Percentiles rank a stretch among this genome's conserved stretches.
These are phyloP conservation scores for Colletotrichum sojae DNA, from an alignment of 2,329 filamentous ascomycete genomes.

Conservation along the genomic window DNA sequence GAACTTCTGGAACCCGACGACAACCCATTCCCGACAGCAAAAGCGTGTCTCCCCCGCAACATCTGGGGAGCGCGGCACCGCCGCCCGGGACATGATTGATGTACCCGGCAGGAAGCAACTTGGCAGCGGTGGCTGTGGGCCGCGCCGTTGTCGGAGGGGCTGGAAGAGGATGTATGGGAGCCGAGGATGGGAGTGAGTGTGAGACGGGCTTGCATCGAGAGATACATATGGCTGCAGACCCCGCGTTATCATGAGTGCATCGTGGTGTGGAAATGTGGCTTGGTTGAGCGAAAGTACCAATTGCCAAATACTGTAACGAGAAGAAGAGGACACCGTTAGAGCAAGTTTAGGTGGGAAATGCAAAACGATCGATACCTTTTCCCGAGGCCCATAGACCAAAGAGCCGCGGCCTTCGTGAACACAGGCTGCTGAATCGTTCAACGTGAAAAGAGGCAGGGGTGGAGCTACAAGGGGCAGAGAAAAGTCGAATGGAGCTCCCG, in stretches of 20 bases:
- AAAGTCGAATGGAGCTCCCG: slow-evolving; percentile 33
- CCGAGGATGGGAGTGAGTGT: slow-evolving; percentile 1
- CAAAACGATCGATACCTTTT: neutral
- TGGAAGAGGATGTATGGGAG: slow-evolving; percentile 4
- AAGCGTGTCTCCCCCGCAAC: slow-evolving; percentile 22
- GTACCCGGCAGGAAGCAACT: slow-evolving; percentile 32
- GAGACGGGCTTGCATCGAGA: neutral
- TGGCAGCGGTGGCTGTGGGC: slow-evolving; percentile 27
- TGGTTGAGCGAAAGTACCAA: too few relatives aligned
- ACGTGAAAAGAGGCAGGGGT: slow-evolving; percentile 15
- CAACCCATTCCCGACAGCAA: slow-evolving; percentile 2
- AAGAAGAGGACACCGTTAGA: neutral
- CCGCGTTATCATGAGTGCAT: too few relatives aligned
- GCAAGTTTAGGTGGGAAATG: neutral
- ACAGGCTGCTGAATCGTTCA: slow-evolving; percentile 9
- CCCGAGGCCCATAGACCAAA: neutral
- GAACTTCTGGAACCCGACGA: slow-evolving; percentile 18
- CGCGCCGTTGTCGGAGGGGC: slow-evolving; percentile 36
- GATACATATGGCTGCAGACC: too few relatives aligned
- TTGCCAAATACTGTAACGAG: too few relatives aligned
- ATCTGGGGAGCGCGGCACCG: slow-evolving; percentile 31
- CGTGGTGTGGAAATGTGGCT: too few relatives aligned
- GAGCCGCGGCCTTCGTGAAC: neutral
- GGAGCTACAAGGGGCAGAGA: slow-evolving; percentile 26
- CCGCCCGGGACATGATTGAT: slow-evolving; percentile 34